Percentiles rank a stretch among this genome's conserved stretches.
These are phyloP conservation scores for button mushroom (Agaricus bisporus) DNA, from an alignment of 768 basidiomycete genomes.

Conservation along the genomic window DNA sequence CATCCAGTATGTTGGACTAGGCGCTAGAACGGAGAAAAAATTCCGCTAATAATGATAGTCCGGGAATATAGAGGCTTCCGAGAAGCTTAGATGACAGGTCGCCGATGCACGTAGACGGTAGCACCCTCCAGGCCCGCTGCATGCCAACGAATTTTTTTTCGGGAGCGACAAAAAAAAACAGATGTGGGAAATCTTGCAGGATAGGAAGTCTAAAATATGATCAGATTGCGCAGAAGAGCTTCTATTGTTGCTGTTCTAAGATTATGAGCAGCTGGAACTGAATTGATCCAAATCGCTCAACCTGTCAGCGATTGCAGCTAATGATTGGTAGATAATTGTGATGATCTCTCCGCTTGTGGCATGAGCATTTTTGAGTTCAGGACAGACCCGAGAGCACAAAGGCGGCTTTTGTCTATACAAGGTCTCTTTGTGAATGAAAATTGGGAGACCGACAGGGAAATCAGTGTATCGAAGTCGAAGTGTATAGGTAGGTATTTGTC, in stretches of 20 bases:
- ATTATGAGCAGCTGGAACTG: background rate
- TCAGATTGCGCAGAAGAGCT: constrained; percentile 8
- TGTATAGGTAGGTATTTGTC: background rate
- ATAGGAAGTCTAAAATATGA: background rate
- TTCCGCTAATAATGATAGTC: background rate
- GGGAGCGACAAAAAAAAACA: background rate
- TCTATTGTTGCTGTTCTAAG: background rate
- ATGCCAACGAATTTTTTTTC: background rate
- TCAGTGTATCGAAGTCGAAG: background rate
- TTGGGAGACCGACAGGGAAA: background rate
- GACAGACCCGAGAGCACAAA: constrained; percentile 8
- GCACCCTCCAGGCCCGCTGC: background rate
- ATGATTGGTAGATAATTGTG: constrained; percentile 1
- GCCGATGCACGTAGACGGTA: background rate
- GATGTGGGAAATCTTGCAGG: background rate
- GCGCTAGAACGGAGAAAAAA: background rate
- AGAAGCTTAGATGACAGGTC: constrained; percentile 1
- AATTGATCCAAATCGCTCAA: constrained; percentile 2
- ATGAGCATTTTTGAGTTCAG: constrained; percentile 4
- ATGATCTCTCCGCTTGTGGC: constrained; percentile 7
- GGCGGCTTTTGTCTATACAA: background rate
- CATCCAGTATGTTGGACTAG: background rate
- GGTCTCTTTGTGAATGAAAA: too few species aligned
- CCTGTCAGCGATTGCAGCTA: background rate
- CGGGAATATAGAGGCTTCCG: constrained; percentile 8